Evolutionary conservation across 2,329 filamentous ascomycete genomes (phyloP).

Genomic region (Sarocladium oryzae): DNA sequence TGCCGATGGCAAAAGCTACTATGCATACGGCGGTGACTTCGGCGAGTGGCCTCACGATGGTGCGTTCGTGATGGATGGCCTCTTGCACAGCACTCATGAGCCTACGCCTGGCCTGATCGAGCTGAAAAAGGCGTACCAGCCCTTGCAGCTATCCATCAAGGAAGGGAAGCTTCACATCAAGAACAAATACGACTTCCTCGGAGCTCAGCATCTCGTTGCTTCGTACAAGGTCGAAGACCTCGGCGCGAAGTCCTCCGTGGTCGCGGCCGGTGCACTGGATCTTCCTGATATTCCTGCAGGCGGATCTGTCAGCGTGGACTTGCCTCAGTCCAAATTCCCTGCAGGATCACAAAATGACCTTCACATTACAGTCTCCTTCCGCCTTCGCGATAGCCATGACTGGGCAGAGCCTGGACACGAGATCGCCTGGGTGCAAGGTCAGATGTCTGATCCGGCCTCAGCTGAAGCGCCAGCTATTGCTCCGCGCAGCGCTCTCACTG

Average conservation of each 20-base stretch:
- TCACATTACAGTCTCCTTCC: slow-evolving; percentile 40
- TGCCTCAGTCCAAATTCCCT: slow-evolving; percentile 10
- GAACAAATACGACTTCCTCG: slow-evolving; percentile 45
- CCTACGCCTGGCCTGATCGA: slow-evolving; percentile 52
- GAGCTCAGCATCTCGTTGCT: slow-evolving; percentile 32
- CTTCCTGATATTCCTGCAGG: slow-evolving; percentile 36
- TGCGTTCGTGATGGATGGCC: slow-evolving; percentile 57
- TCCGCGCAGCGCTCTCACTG: slow-evolving; percentile 18
- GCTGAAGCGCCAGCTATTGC: slow-evolving; percentile 14
- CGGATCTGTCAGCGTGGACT: slow-evolving; percentile 23
- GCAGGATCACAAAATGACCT: slow-evolving; percentile 20
- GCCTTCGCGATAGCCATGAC: slow-evolving; percentile 31
- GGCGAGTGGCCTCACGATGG: slow-evolving; percentile 54
- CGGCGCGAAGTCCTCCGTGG: slow-evolving; percentile 30
- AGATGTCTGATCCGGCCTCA: not conserved
- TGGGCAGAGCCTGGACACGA: slow-evolving; percentile 51
- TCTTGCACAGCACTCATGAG: slow-evolving; percentile 46
- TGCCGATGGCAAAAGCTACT: slow-evolving; percentile 36
- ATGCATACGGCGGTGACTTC: slow-evolving; percentile 58
- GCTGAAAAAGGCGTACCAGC: slow-evolving; percentile 41
- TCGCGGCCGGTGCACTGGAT: slow-evolving; percentile 29
- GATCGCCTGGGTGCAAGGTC: slow-evolving; percentile 46
- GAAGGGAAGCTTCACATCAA: slow-evolving; percentile 30
- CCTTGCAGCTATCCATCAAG: slow-evolving; percentile 7
- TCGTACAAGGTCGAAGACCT: slow-evolving; percentile 31